Conservation (phyloP, 2,329 filamentous ascomycete species). For the Penicillium janthinellum region DNA sequence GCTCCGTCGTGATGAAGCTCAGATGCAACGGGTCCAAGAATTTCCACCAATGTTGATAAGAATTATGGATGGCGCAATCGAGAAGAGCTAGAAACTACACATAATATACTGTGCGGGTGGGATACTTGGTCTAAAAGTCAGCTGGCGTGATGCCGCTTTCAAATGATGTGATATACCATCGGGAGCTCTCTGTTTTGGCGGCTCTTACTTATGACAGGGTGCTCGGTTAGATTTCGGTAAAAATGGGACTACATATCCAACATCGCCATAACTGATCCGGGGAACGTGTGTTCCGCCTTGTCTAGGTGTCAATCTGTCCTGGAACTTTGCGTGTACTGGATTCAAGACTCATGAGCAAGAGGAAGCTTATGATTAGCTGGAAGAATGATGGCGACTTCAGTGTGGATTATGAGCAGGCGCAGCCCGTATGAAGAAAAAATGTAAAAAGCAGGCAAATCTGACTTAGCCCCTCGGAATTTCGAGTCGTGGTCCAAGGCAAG, state of each 20-base stretch:
- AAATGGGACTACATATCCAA: no score
- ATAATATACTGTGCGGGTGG: no score
- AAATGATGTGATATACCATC: no score
- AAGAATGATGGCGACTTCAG: neutral
- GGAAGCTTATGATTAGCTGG: neutral
- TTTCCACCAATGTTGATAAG: neutral
- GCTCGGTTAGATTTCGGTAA: no score
- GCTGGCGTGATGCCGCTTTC: neutral
- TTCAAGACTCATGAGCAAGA: neutral
- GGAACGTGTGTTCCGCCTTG: neutral
- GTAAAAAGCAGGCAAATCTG: neutral
- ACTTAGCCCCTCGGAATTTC: neutral
- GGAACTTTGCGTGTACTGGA: neutral
- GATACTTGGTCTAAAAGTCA: no score
- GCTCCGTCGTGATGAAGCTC: neutral
- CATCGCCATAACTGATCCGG: no score
- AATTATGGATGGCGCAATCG: neutral
- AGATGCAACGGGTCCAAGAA: neutral
- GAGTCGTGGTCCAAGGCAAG: neutral
- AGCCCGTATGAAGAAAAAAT: neutral
- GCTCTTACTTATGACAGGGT: no score
- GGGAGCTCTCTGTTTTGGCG: no score
- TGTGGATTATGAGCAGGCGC: neutral
- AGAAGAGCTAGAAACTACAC: no score
- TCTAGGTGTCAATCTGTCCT: no score